Evolutionary conservation across 2,329 filamentous ascomycete species (phyloP).

Genomic region (Huntiella moniliformis): DNA sequence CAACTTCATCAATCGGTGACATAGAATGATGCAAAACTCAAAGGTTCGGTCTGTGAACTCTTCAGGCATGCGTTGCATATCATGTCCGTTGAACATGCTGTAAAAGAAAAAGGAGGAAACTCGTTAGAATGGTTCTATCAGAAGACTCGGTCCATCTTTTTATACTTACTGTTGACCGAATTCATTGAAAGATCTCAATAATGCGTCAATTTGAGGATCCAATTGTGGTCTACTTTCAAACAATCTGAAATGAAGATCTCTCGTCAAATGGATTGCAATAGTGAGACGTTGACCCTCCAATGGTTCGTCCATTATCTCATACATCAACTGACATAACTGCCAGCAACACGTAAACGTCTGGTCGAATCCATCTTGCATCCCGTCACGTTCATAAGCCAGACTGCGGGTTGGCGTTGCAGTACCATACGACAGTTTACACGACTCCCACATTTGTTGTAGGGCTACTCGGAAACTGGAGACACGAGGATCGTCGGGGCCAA

Average conservation of each 20-base stretch:
- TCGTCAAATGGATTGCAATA: conserved; percentile 66
- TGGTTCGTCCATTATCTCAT: conserved; percentile 59
- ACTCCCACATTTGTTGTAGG: conserved; percentile 75
- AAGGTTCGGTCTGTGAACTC: conserved; percentile 75
- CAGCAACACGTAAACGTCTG: conserved; percentile 88
- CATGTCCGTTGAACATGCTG: conserved; percentile 75
- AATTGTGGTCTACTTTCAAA: conserved; percentile 69
- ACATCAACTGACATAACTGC: conserved; percentile 78
- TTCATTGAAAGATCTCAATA: conserved; percentile 82
- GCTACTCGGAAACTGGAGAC: conserved; percentile 52
- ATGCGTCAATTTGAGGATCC: conserved; percentile 66
- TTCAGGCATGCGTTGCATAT: conserved; percentile 58
- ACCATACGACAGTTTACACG: conserved; percentile 69
- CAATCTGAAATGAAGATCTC: conserved; percentile 78
- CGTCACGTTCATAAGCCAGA: conserved; percentile 57
- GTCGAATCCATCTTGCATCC: conserved; percentile 60
- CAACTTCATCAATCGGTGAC: conserved; percentile 93
- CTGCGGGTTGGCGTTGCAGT: too few relatives aligned
- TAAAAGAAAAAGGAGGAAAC: not conserved
- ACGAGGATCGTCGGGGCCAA: conserved; percentile 20
- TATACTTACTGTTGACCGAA: conserved; percentile 63
- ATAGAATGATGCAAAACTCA: conserved; percentile 87
- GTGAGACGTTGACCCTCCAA: conserved; percentile 43
- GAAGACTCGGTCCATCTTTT: not conserved
- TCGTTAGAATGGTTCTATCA: not conserved